Conservation (phyloP, 345 rosid genomes). For the Eucalyptus pumila region DNA sequence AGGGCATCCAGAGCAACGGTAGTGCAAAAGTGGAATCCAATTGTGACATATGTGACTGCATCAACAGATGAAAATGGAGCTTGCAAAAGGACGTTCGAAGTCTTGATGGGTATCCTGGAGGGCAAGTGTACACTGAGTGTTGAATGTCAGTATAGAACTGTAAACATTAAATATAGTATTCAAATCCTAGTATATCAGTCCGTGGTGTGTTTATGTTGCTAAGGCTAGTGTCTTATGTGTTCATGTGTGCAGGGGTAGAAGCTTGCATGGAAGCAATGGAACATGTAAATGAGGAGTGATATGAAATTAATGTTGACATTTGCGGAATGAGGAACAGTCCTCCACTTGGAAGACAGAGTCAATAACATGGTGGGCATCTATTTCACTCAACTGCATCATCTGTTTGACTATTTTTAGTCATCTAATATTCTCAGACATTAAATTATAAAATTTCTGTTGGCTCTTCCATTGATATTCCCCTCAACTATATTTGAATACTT, state of each 20-base stretch:
- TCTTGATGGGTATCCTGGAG: slow-evolving; percentile 75
- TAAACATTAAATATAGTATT: not conserved
- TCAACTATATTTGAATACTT: not conserved
- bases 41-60: slow-evolving; percentile 68
- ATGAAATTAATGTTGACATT: slow-evolving; percentile 53
- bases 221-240: not conserved
- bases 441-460: not conserved
- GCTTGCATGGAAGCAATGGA: slow-evolving; percentile 39
- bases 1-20: slow-evolving; percentile 36
- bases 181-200: not conserved
- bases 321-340: slow-evolving; percentile 70
- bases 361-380: slow-evolving; percentile 36
- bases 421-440: not conserved
- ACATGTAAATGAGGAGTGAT: slow-evolving; percentile 51
- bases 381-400: not conserved
- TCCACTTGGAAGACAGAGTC: slow-evolving; percentile 56
- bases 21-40: slow-evolving; percentile 52
- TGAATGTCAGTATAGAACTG: slow-evolving; percentile 44
- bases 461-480: not conserved
- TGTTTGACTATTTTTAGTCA: not conserved
- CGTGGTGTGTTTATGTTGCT: not conserved
- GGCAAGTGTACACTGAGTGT: slow-evolving; percentile 76
- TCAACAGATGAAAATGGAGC: slow-evolving; percentile 74
- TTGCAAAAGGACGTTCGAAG: slow-evolving; percentile 71
- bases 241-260: slow-evolving; percentile 49